A percentile compares a stretch with the other conserved stretches of the same genome.
Conservation (phyloP, 441 rosid species). For the Corymbia calophylla region DNA sequence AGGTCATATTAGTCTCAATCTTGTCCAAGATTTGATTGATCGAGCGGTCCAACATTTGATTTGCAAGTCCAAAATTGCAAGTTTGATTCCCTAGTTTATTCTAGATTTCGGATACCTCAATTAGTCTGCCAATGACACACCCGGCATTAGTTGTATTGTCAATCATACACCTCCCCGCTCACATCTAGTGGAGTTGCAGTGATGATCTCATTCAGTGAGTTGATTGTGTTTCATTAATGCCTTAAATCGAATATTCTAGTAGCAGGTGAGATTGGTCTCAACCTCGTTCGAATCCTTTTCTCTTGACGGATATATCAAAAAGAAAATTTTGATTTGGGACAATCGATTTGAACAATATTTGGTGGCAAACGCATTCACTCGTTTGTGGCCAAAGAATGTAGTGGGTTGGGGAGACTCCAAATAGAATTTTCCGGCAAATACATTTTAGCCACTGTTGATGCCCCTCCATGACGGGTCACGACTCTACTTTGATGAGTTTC, state of each 20-base stretch:
- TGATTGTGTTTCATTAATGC: neutral
- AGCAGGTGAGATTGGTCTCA: neutral
- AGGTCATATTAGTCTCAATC: neutral
- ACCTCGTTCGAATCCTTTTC: neutral
- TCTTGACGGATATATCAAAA: neutral
- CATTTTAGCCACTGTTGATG: neutral
- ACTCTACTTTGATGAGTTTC: neutral
- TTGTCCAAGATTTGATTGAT: neutral
- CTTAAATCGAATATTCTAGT: neutral
- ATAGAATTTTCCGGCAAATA: neutral
- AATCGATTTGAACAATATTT: neutral
- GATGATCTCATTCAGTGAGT: neutral
- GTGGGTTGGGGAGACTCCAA: neutral
- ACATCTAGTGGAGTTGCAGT: neutral
- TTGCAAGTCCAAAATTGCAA: neutral
- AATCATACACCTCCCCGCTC: neutral
- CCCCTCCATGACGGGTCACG: neutral
- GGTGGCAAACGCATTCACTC: neutral
- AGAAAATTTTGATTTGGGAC: neutral
- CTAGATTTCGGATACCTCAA: neutral
- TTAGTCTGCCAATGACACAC: neutral
- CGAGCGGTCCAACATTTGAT: neutral
- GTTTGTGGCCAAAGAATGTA: neutral
- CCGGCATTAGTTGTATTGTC: neutral
- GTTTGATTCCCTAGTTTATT: neutral